Base-by-base conservation (phyloP, 495 filamentous ascomycete genomes). In the Lophiotrema nucula region DNA sequence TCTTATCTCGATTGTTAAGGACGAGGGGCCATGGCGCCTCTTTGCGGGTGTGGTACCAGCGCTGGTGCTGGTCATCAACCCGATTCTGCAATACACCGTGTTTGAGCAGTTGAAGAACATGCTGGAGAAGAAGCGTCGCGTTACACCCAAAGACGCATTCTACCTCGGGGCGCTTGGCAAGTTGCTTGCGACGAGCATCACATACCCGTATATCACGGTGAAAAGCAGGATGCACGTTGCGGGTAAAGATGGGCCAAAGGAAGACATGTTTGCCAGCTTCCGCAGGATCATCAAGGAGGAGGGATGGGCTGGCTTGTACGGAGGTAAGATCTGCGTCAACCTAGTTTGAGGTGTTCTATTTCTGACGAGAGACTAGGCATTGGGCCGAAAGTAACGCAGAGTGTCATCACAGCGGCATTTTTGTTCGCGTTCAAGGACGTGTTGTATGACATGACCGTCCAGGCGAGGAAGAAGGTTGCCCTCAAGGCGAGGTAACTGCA, bases 341-440 rank as follows among this genome's bases (percentile, higher is more conserved):
- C n/a, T n/a, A n/a, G n/a, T n/a, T n/a, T n/a, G n/a, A n/a, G n/a
- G n/a, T n/a, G n/a, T n/a, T n/a, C 13, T 19, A 23, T 19, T 33
- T 33, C 62, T 69, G 38, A 69, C 53, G 21, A 12, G 42, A 22
- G 43, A 6, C 37, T 51, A 90, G 90, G 89, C 21, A 95, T 99
- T 72, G 90, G 86, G 24, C 89, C 93, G 26, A 99, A 99, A 77
- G 85, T 97, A 16, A 89, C 89, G 13, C 93, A 98, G 75, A 96
- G 90, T 72, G 93, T 96, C 8, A 81, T 97, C 48, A 99, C 95
- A 8, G 93, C 93, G 18, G 93, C 93, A 18, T 93, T 96, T 72
- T 77, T 99, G 51, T 99, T 99, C 69, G 92, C 92, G 13, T 97
- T 99, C 75, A 99, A 99, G 79, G 93, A 99, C 74, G 89, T 84